A percentile compares a stretch with the other conserved stretches of the same genome.
These are phyloP conservation scores for Epichloe hybrida DNA, from an alignment of 2,329 filamentous ascomycete genomes.

Conservation along the genomic window DNA sequence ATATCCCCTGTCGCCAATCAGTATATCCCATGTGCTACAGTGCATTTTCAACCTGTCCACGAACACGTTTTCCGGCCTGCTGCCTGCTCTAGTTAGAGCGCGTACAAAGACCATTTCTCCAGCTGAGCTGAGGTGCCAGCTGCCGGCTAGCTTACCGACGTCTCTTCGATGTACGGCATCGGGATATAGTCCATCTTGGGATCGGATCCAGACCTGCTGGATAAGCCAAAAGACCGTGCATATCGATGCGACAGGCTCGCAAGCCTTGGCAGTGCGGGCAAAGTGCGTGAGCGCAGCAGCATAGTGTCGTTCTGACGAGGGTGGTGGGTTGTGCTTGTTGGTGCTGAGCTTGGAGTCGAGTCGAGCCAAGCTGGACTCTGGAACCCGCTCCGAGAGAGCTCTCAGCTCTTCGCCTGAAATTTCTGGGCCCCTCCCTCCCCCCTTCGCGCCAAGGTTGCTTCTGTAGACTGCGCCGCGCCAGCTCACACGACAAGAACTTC, in stretches of 20 bases:
- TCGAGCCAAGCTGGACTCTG: neutral
- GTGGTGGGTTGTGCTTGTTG: constrained; percentile 1
- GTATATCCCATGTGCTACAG: neutral
- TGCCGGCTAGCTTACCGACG: constrained; percentile 19
- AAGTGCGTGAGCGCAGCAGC: constrained; percentile 18
- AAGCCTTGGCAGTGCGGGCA: constrained; percentile 16
- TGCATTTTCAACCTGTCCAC: constrained; percentile 11
- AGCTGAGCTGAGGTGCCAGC: neutral
- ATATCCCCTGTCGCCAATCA: constrained; percentile 51
- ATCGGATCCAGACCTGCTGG: constrained; percentile 16
- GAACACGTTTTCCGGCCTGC: constrained; percentile 67
- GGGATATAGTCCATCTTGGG: constrained; percentile 32
- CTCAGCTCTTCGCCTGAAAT: constrained; percentile 1
- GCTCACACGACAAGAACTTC: neutral
- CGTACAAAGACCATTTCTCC: neutral
- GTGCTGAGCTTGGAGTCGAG: neutral
- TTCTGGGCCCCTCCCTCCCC: neutral
- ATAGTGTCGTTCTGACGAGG: constrained; percentile 9
- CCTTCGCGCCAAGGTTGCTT: neutral
- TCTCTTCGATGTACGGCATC: constrained; percentile 43
- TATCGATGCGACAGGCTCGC: constrained; percentile 19
- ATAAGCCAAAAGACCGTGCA: constrained; percentile 30
- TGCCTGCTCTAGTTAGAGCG: constrained; percentile 36
- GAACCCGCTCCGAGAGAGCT: neutral
- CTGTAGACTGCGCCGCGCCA: neutral